phyloP scores from a whole-genome alignment of 2,329 filamentous ascomycete species.

The Pestalotiopsis sp. region DNA sequence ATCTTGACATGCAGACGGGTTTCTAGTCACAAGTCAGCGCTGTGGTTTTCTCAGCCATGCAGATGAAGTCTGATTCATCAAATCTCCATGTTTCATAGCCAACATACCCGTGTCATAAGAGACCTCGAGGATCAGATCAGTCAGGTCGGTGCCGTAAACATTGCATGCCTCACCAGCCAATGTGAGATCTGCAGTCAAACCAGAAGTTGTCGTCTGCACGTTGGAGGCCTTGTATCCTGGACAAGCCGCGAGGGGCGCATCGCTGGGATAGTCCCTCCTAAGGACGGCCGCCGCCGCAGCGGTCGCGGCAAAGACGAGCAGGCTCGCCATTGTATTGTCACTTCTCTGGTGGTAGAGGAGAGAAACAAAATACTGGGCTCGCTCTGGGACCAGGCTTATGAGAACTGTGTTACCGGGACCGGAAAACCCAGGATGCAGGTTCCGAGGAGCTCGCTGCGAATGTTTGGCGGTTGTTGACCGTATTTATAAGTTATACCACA shows the following conservation, averaged over 20 bases:
- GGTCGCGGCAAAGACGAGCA: conserved; percentile 26
- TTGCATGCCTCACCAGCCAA: conserved; percentile 68
- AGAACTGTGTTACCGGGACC: neutral
- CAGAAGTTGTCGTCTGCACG: conserved; percentile 48
- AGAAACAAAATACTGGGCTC: neutral
- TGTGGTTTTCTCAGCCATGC: too few relatives aligned
- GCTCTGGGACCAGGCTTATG: neutral
- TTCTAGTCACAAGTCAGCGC: conserved; percentile 39
- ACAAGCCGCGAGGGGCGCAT: conserved; percentile 43
- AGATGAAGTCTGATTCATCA: too few relatives aligned
- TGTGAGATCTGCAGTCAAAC: conserved; percentile 63
- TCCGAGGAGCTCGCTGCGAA: too few relatives aligned
- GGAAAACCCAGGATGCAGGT: neutral
- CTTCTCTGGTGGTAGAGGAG: neutral
- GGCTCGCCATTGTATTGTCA: conserved; percentile 24
- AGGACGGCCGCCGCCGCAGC: conserved; percentile 27
- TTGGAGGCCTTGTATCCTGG: conserved; percentile 64
- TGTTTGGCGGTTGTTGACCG: too few relatives aligned
- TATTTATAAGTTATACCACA: too few relatives aligned
- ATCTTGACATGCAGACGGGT: conserved; percentile 75
- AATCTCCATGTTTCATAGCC: neutral
- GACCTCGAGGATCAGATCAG: conserved; percentile 62
- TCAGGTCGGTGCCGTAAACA: conserved; percentile 69
- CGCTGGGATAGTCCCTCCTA: conserved; percentile 23
- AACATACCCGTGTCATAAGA: conserved; percentile 59